These are phyloP conservation scores for Solanum sitiens DNA, from an alignment of 257 asterid species.

Conservation along the genomic window DNA sequence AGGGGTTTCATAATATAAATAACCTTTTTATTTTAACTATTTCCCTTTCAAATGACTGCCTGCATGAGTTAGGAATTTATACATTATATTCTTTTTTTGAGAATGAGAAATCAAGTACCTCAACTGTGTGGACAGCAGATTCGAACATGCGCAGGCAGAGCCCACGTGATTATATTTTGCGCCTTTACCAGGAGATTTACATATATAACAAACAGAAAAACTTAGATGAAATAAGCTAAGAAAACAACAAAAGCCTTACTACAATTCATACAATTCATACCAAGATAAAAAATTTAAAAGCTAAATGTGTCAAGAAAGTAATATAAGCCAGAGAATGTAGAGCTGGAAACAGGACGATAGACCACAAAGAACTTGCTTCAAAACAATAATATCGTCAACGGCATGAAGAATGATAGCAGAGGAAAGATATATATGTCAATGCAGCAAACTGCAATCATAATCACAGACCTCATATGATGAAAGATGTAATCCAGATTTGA, in stretches of 20 bases:
- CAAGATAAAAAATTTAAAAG: neutral
- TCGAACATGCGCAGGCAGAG: neutral
- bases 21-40: neutral
- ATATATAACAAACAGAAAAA: neutral
- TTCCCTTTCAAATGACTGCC: neutral
- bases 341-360: neutral
- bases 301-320: neutral
- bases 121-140: neutral
- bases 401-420: neutral
- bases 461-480: conserved; percentile 66
- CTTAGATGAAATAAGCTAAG: neutral
- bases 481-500: conserved; percentile 63
- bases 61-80: neutral
- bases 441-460: neutral
- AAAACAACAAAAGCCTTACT: neutral
- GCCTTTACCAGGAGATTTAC: neutral
- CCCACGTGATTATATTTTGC: neutral
- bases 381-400: neutral
- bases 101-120: neutral
- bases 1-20: neutral
- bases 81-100: neutral
- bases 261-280: neutral
- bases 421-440: neutral
- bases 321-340: neutral
- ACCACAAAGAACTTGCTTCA: neutral